Percentiles rank a stretch among this genome's conserved stretches.
Evolutionary conservation across 2,329 filamentous ascomycete species (phyloP).

Genomic region (Aspergillus sp.): DNA sequence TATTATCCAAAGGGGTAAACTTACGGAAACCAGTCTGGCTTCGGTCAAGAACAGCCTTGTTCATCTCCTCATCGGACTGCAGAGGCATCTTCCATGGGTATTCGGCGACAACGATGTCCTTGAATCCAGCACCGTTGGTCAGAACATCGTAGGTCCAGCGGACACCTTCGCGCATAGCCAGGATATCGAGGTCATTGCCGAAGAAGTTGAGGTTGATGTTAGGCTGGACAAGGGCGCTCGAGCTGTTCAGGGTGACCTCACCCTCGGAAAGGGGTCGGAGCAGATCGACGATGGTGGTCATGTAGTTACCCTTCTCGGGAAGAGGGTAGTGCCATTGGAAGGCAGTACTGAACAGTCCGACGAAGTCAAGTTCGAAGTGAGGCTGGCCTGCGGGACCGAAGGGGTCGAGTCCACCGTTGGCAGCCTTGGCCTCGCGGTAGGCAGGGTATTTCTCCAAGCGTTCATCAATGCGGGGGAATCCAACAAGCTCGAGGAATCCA

Average conservation of each 20-base stretch:
- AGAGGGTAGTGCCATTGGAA: constrained; percentile 52
- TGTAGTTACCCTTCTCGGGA: constrained; percentile 48
- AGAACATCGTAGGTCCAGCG: constrained; percentile 57
- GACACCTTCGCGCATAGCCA: constrained; percentile 60
- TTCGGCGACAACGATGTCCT: constrained; percentile 37
- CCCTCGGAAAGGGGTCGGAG: constrained; percentile 47
- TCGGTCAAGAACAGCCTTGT: constrained; percentile 55
- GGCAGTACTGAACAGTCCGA: constrained; percentile 56
- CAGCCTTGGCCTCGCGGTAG: constrained; percentile 48
- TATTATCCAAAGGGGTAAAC: neutral
- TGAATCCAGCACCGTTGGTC: constrained; percentile 57
- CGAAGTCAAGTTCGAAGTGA: constrained; percentile 64
- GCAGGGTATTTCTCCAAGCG: constrained; percentile 39
- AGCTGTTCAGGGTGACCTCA: constrained; percentile 42
- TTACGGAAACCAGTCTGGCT: constrained; percentile 1
- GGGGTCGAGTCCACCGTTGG: constrained; percentile 49
- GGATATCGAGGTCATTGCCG: constrained; percentile 52
- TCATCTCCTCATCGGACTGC: constrained; percentile 57
- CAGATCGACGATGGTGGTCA: constrained; percentile 58
- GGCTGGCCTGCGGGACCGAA: constrained; percentile 59
- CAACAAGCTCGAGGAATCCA: constrained; percentile 53
- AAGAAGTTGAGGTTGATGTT: constrained; percentile 49
- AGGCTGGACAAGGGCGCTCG: constrained; percentile 32
- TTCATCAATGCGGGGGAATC: constrained; percentile 39
- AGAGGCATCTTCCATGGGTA: constrained; percentile 64